These are phyloP conservation scores for Epicoccum sorghinum DNA, from an alignment of 2,329 filamentous ascomycete genomes.

Conservation along the genomic window DNA sequence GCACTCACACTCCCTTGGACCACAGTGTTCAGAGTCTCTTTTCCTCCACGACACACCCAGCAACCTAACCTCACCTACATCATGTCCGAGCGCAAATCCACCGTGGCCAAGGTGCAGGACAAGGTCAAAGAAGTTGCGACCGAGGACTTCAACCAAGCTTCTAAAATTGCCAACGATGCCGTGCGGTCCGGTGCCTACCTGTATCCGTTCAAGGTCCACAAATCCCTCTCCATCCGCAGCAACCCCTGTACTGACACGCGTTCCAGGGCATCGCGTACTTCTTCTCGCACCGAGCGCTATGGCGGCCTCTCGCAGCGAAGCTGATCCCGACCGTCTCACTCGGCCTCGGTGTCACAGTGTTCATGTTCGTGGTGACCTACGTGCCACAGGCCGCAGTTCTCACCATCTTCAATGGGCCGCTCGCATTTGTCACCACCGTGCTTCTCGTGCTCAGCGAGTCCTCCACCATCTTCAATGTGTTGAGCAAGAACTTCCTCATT, in stretches of 20 bases:
- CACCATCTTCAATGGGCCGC: conserved; percentile 81
- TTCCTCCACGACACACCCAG: conserved; percentile 13
- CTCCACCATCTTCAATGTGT: conserved; percentile 57
- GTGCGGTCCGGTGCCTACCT: conserved; percentile 79
- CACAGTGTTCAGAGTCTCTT: neutral
- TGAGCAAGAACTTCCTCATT: conserved; percentile 75
- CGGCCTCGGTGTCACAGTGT: conserved; percentile 71
- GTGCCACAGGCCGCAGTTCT: conserved; percentile 82
- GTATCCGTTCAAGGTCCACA: conserved; percentile 75
- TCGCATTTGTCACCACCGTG: conserved; percentile 75
- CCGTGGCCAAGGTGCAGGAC: conserved; percentile 47
- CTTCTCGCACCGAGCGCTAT: conserved; percentile 62
- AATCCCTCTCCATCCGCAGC: neutral
- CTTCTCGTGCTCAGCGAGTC: conserved; percentile 65
- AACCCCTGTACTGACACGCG: conserved; percentile 1
- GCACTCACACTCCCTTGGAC: neutral
- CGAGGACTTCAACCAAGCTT: conserved; percentile 74
- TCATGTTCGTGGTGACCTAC: conserved; percentile 91
- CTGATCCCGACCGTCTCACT: conserved; percentile 69
- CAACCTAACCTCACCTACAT: neutral
- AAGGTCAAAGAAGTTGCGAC: conserved; percentile 63
- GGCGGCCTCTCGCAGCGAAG: conserved; percentile 64
- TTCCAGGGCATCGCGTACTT: conserved; percentile 66
- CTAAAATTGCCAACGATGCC: conserved; percentile 68
- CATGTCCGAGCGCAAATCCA: conserved; percentile 20